A percentile compares a stretch with the other conserved stretches of the same genome.
These are phyloP conservation scores for Salix viminalis DNA, from an alignment of 345 rosid genomes.

Conservation along the genomic window DNA sequence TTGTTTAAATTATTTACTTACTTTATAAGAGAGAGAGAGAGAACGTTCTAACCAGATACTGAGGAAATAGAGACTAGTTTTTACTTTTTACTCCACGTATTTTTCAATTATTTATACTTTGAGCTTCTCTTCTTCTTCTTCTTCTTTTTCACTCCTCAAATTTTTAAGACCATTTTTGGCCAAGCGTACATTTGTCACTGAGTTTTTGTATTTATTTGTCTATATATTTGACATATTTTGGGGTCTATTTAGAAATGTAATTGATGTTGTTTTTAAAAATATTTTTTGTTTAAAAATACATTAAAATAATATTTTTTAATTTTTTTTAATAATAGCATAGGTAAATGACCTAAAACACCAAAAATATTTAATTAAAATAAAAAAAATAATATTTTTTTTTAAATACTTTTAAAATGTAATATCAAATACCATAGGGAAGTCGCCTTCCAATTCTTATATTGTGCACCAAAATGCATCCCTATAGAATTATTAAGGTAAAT, in stretches of 20 bases:
- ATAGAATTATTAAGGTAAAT: neutral
- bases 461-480: neutral
- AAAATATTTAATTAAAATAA: no score
- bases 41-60: neutral
- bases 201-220: neutral
- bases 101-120: neutral
- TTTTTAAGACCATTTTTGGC: neutral
- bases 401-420: no score
- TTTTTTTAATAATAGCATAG: no score
- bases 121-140: neutral
- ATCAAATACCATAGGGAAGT: neutral
- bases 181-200: neutral
- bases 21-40: neutral
- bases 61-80: neutral
- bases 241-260: fast-evolving
- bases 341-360: no score
- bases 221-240: no score
- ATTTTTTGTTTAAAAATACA: no score
- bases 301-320: no score
- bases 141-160: neutral
- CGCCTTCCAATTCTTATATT: neutral
- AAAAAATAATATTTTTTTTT: no score
- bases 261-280: no score
- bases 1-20: neutral
- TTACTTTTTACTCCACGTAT: neutral